Conservation (phyloP, 106 monocot species). For the Cymbidium sinense region DNA sequence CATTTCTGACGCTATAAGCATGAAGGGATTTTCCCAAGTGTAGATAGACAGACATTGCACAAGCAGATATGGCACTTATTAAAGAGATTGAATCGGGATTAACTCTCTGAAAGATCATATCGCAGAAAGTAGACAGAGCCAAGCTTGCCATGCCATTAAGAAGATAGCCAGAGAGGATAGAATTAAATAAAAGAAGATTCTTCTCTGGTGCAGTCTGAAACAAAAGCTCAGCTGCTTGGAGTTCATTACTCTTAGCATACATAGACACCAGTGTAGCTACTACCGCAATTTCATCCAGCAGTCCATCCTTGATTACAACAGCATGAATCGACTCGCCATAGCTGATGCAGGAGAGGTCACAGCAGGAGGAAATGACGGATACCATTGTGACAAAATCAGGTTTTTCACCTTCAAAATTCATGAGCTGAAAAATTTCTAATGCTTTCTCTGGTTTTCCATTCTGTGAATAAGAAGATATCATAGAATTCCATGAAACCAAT, state of each 20-base stretch:
- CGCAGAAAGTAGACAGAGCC: conserved; percentile 24
- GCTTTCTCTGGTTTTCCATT: conserved; percentile 23
- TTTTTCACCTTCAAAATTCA: conserved; percentile 19
- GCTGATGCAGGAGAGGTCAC: conserved; percentile 18
- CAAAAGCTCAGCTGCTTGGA: conserved; percentile 29
- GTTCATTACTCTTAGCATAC: conserved; percentile 52
- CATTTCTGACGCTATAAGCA: conserved; percentile 44
- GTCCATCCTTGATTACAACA: conserved; percentile 34
- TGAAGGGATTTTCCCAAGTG: conserved; percentile 35
- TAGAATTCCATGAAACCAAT: conserved; percentile 50
- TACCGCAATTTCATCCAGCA: conserved; percentile 23
- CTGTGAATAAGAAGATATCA: conserved; percentile 48
- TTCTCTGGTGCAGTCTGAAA: conserved; percentile 27
- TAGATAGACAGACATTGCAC: conserved; percentile 18
- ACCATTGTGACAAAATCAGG: conserved; percentile 49
- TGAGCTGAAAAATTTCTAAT: conserved; percentile 26
- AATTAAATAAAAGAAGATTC: conserved; percentile 47
- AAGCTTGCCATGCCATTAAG: conserved; percentile 18
- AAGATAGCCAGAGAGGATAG: conserved; percentile 53
- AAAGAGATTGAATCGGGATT: conserved; percentile 46
- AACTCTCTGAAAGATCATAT: conserved; percentile 30
- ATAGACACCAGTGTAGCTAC: conserved; percentile 42
- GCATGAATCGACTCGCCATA: conserved; percentile 42
- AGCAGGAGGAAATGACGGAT: conserved; percentile 34
- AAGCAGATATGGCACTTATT: conserved; percentile 33